These are phyloP conservation scores for Cucurbitaria berberidis DNA, from an alignment of 2,329 filamentous ascomycete genomes.

Conservation along the genomic window DNA sequence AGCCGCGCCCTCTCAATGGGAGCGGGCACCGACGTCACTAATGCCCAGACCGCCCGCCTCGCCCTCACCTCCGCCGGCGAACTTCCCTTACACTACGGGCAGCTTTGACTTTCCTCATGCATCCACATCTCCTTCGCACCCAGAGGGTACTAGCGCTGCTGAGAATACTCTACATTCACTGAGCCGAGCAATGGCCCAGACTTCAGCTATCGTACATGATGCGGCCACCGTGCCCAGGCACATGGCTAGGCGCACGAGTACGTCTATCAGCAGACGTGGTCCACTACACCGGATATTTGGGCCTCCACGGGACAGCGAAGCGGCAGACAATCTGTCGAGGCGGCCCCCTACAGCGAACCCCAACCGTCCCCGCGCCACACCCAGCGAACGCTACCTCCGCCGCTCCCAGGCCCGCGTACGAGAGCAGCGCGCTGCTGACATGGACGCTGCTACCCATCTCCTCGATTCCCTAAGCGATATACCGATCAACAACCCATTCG, in stretches of 20 bases:
- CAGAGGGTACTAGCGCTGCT: slow-evolving; percentile 1
- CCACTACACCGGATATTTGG: slow-evolving; percentile 27
- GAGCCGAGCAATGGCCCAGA: slow-evolving; percentile 3
- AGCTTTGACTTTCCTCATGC: slow-evolving; percentile 56
- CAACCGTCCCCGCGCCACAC: slow-evolving; percentile 41
- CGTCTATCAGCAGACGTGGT: slow-evolving; percentile 22
- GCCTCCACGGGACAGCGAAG: slow-evolving; percentile 28
- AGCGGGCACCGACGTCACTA: slow-evolving; percentile 29
- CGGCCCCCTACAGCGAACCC: slow-evolving; percentile 28
- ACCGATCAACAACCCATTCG: slow-evolving; percentile 22
- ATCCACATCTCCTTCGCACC: slow-evolving; percentile 31
- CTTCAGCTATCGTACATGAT: slow-evolving; percentile 11
- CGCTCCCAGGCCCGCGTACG: slow-evolving; percentile 40
- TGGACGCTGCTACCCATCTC: slow-evolving; percentile 28
- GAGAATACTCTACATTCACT: slow-evolving; percentile 15
- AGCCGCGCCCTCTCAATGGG: slow-evolving; percentile 12
- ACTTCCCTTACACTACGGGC: slow-evolving; percentile 45
- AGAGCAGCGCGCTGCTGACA: slow-evolving; percentile 30
- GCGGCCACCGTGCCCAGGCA: slow-evolving; percentile 13
- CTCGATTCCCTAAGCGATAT: slow-evolving; percentile 33
- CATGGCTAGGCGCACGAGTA: slow-evolving; percentile 13
- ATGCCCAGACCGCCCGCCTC: slow-evolving; percentile 41
- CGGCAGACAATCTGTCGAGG: slow-evolving; percentile 12
- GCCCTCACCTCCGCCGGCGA: slow-evolving; percentile 34
- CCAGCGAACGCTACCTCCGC: slow-evolving; percentile 46